Base-by-base conservation (phyloP, 2,329 filamentous ascomycete genomes). In the Stenocarpella maydis region DNA sequence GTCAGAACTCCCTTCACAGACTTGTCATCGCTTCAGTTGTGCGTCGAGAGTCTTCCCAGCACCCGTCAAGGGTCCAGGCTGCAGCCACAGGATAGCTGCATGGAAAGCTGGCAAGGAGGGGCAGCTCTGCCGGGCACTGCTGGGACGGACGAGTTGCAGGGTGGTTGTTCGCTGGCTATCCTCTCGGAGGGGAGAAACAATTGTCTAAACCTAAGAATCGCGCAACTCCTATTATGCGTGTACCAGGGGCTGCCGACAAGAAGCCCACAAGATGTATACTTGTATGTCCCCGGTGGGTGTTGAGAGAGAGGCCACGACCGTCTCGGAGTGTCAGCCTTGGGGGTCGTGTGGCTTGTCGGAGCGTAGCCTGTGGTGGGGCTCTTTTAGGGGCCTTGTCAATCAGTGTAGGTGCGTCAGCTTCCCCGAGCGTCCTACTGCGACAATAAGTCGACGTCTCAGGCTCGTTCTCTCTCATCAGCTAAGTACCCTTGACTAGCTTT, bases 11-110 rank as follows among this genome's bases (percentile, higher is more conserved):
- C 45, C 26, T 63, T 67, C 43, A 47, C 55, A 69, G 52, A 52
- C 69, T 72, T 60, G 54, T 73, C 68, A 55, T 70, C 47, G 68
- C 71, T 50, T 74, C 71, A 69, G 34, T 65, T 31, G 71, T 71
- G 70, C 61, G 70, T 61, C 50, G 55, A 37, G 37, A 65, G 70
- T 68, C 60, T 69, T 73, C 76, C 77, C 71, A 76, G 75, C 74
- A 76, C 78, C 78, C 78, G 75, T 74, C 73, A 74, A 78, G 78
- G 78, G 77, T 77, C 76, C 73, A 77, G 74, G 74, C 67, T 60
- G 68, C 58, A 63, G 65, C 52, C 54, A 65, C 70, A 52, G 53
- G 37, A 45, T 43, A 58, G 52, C 74, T 68, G 76, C 77, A 78
- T 78, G 74, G 75, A 71, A 73, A 65, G 67, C 64, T 71, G 39